Evolutionary conservation across 2,329 filamentous ascomycete species (phyloP), one percentile per base, ranked within the genome.

Genomic region (Penicillium italicum): DNA sequence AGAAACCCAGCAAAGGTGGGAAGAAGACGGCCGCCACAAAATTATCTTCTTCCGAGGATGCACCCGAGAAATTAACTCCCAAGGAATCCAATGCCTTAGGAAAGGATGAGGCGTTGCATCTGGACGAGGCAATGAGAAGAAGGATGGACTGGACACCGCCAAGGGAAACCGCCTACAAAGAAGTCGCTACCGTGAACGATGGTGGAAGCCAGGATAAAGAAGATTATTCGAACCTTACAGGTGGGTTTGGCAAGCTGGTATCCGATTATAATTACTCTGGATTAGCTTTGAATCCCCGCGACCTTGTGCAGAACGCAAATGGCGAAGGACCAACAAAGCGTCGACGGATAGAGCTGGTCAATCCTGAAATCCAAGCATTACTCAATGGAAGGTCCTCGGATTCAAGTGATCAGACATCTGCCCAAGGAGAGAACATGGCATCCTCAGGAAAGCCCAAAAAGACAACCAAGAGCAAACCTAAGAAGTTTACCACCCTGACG

Each of bases 401-500:
- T 16, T 44, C 41, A 22, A 58, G 50, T 14, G 58, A 55, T 5
- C 59, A 60, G n/a, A 20, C 20, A 10, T 47, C 53, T n/a, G 55
- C 50, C 3, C 59, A 66, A 22, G 56, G 51, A n/a, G 58, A 57
- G 41, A 36, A 50, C 10, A 53, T 60, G 20, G 55, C 59, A 46
- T 46, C 41, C 48, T 55, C 54, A 4, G 30, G 55, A 9, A 56
- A 59, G 20, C 5, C 53, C 8, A 61, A 59, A 37, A 66, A 64
- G 45, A 67, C 67, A 37, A 37, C 60, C 22, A 87, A 84, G 61
- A 76, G 78, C 5, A 74, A 80, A 4, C 85, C 84, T 71, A 91
- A 89, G 73, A 92, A 88, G 70, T 74, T 85, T 0, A 85, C 84
- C 38, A 95, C 90, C 0, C 86, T 96, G 54, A 96, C 91, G 0